A percentile compares a stretch with the other conserved stretches of the same genome.
These are phyloP conservation scores for Paracoccidioides lutzii DNA, from an alignment of 2,329 filamentous ascomycete species.

Conservation along the genomic window DNA sequence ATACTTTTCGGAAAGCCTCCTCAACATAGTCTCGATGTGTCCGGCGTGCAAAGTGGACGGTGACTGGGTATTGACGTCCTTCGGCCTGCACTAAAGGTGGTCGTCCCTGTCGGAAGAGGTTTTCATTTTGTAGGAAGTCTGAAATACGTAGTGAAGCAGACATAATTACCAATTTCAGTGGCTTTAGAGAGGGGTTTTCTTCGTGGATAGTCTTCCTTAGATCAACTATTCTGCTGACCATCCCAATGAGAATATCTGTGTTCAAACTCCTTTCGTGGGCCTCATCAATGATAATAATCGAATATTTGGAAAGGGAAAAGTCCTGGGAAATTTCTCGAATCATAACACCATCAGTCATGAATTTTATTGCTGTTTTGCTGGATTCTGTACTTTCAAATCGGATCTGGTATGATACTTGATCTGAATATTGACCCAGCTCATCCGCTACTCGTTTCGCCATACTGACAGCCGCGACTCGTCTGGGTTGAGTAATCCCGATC, in stretches of 20 bases:
- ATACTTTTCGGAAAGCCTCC: constrained; percentile 78
- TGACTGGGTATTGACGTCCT: constrained; percentile 82
- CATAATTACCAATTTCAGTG: constrained; percentile 94
- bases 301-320: constrained; percentile 78
- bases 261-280: constrained; percentile 96
- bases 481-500: constrained; percentile 89
- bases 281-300: constrained; percentile 87
- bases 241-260: constrained; percentile 94
- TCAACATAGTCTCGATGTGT: constrained; percentile 83
- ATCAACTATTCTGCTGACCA: constrained; percentile 86
- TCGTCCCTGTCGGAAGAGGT: constrained; percentile 57
- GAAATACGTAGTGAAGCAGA: constrained; percentile 85
- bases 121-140: constrained; percentile 74
- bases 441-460: constrained; percentile 87
- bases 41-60: constrained; percentile 70
- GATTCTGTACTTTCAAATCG: constrained; percentile 80
- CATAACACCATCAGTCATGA: constrained; percentile 97
- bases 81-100: constrained; percentile 83
- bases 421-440: constrained; percentile 66
- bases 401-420: constrained; percentile 80
- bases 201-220: constrained; percentile 61
- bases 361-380: constrained; percentile 79
- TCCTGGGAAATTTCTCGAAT: constrained; percentile 84
- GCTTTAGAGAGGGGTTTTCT: constrained; percentile 58
- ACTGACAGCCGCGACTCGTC: constrained; percentile 87